Evolutionary conservation across 768 basidiomycete species (phyloP).

Genomic region (Gelatoporia subvermispora): DNA sequence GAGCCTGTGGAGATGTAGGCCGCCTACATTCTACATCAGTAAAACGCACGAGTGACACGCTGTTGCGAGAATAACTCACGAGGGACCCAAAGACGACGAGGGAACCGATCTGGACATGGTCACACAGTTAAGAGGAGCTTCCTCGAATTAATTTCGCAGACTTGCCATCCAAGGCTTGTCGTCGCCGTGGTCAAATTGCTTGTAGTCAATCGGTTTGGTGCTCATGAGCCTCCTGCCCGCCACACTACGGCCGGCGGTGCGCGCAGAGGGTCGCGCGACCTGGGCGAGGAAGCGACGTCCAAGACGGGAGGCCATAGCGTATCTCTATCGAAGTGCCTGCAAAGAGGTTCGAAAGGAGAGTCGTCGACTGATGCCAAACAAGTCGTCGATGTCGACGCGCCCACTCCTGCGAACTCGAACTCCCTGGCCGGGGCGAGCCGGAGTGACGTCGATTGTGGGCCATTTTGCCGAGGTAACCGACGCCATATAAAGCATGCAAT

Average conservation of each 20-base stretch:
- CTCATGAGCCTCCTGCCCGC: slow-evolving; percentile 17
- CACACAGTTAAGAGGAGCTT: not conserved
- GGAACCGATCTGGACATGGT: slow-evolving; percentile 18
- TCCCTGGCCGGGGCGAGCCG: not conserved
- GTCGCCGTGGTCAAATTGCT: slow-evolving; percentile 6
- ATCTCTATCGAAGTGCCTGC: not conserved
- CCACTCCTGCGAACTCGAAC: not conserved
- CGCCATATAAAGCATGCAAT: not conserved
- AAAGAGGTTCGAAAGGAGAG: not conserved
- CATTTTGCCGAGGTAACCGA: slow-evolving; percentile 2
- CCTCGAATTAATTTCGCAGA: not conserved
- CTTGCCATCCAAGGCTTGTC: slow-evolving; percentile 21
- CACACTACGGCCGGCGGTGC: slow-evolving; percentile 9
- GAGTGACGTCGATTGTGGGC: slow-evolving; percentile 3
- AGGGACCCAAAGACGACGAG: slow-evolving; percentile 19
- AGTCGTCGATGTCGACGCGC: not conserved
- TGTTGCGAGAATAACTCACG: slow-evolving; percentile 7
- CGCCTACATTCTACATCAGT: too few species aligned
- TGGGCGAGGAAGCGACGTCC: slow-evolving; percentile 13
- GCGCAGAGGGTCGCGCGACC: slow-evolving; percentile 11
- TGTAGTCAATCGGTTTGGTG: not conserved
- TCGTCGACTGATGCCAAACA: not conserved
- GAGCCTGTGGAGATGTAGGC: too few species aligned
- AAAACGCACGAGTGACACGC: not conserved
- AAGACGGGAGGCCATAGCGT: slow-evolving; percentile 18